Base-by-base conservation (phyloP, 139 green algal genomes). In the Nannochloris sp. region DNA sequence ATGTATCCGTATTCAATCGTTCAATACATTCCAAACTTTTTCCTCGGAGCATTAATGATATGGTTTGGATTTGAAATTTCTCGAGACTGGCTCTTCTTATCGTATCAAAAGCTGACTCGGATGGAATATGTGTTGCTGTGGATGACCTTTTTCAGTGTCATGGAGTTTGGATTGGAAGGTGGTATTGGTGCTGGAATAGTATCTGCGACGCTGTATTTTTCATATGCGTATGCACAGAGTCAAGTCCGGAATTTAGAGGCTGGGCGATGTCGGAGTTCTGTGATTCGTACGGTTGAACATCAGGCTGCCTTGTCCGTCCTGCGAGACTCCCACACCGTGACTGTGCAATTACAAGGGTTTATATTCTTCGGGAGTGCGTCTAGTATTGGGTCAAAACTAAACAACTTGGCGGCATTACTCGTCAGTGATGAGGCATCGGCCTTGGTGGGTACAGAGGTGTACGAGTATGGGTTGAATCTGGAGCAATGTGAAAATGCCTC, bases 1-100 rank as follows among this genome's bases (percentile, higher is more conserved):
- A 43, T 75, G 12, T 49, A 88, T 56, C 85, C 85, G 30, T 83
- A 85, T 67, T 74, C 61, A 49, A 56, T 84, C 37, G 8, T 81
- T 6, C 65, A 78, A 62, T 83, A 76, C 49, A 33, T 80, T 28
- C 75, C 71, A 55, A 80, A 67, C 61, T 81, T 69, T 50, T 80
- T 82, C 48, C 89, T 87, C 51, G 87, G 86, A 9, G 73, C 83
- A 0, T 66, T 95, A 51, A 73, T 93, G 68, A 59, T 87, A 0
- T 85, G 84, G 77, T 89, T 95, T 71, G 87, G 84, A 31, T 55
- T 86, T 6, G 82, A 91, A 45, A 91, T 93, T 72, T 58, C 30
- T 40, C 26, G 58, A 0, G 82, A 88, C 73, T 88, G 82, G 82
- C 74, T 88, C 26, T 51, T 88, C 6, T 56, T 82, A n/a, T 70